Base-by-base conservation (phyloP, 352 stramenopile species). In the Peronosclerospora sorghi region DNA sequence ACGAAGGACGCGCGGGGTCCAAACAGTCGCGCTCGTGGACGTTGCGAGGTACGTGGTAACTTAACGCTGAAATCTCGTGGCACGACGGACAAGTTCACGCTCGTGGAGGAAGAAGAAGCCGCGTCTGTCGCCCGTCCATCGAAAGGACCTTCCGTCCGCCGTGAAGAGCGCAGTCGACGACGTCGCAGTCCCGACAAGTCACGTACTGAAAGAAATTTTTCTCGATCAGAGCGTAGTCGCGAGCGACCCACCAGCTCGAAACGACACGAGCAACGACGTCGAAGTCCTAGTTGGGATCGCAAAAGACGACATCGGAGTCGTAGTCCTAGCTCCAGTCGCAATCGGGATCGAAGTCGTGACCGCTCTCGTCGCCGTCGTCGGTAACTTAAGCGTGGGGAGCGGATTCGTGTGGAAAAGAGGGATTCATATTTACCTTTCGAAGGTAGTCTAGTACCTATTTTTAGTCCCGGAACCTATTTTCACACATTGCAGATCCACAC, bases 51-150 rank as follows among this genome's bases (percentile, higher is more conserved):
- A 13, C 59, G 58, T 34, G 56, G 46, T 15, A 59, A 62, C 32
- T 35, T 87, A 32, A 53, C 48, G 3, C 39, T 84, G 10, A 88
- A 86, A 36, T 41, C 70, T 7, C 43, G 44, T 8, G 45, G 37
- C 1, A 32, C n/a, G n/a, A n/a, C 23, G 6, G 52, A 51, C 7
- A 45, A 68, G 3, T 80, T 76, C 17, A 69, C 77, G 35, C 52
- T 83, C 0, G 59, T 83, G 6, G 58, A 62, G 4, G 65, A 81
- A 48, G 63, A 78, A 10, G 49, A 66, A 50, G 29, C 20, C 21
- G 32, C 17, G 8, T 37, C 28, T 12, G 34, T 44, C 18, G 45
- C 37, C 8, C 51, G 26, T 28, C 42, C 41, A 26, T 45, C 32
- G n/a, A 55, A 54, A 29, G n/a, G 27, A 32, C 26, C 34, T 10